Evolutionary conservation across 1,139 yeast genomes (phyloP).

Genomic region (Magnusiomyces sp.): DNA sequence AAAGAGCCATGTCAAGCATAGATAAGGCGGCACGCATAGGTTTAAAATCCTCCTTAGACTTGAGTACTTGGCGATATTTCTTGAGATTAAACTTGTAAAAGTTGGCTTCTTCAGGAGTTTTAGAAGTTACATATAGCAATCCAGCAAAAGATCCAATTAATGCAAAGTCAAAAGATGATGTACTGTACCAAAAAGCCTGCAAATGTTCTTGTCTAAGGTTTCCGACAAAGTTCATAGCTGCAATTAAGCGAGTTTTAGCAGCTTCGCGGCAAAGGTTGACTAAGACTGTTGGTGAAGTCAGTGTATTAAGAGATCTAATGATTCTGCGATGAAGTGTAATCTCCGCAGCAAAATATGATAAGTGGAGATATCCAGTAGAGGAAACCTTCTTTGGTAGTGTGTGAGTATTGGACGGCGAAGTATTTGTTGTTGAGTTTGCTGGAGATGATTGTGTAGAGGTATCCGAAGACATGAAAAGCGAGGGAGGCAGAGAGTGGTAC

Average conservation of each 20-base stretch:
- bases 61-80: background rate
- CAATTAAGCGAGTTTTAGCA: conserved; percentile 69
- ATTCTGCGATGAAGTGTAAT: conserved; percentile 76
- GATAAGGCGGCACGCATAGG: conserved; percentile 64
- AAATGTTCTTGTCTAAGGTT: conserved; percentile 73
- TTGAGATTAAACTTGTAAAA: background rate
- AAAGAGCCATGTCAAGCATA: conserved; percentile 44
- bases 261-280: conserved; percentile 72
- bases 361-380: conserved; percentile 65
- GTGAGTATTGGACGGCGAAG: too few relatives aligned
- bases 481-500: conserved; percentile 72
- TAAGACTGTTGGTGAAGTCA: conserved; percentile 34
- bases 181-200: conserved; percentile 82
- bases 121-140: conserved; percentile 40
- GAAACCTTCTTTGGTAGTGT: conserved; percentile 21
- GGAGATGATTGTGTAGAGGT: conserved; percentile 3
- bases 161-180: conserved; percentile 68
- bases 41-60: conserved; percentile 36
- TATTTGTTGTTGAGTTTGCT: background rate
- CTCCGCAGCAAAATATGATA: conserved; percentile 84
- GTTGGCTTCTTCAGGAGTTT: conserved; percentile 4
- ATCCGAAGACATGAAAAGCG: conserved; percentile 48
- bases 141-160: conserved; percentile 84
- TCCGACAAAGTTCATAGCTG: conserved; percentile 72
- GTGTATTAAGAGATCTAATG: conserved; percentile 44